phyloP scores from a whole-genome alignment of 2,329 filamentous ascomycete species.

The Pseudogymnoascus sp. region DNA sequence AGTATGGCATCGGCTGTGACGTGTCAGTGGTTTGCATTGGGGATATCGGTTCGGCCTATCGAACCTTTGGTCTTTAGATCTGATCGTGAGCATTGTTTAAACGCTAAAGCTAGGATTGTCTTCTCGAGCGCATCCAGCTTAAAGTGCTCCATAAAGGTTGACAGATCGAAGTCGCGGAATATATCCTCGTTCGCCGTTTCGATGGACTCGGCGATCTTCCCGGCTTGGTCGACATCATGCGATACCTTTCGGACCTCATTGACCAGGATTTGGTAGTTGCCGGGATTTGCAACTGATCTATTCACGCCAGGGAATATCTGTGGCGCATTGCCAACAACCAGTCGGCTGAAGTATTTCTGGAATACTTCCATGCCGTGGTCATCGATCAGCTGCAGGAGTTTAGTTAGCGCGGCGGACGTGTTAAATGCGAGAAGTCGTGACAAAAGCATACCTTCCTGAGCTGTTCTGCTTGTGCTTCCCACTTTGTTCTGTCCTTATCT shows the following conservation, averaged over 20 bases:
- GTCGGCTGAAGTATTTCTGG: slow-evolving; percentile 86
- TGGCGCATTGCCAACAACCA: slow-evolving; percentile 82
- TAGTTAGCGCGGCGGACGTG: slow-evolving; percentile 2
- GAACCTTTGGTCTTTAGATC: slow-evolving; percentile 86
- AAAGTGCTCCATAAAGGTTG: slow-evolving; percentile 92
- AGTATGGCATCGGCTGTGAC: slow-evolving; percentile 76
- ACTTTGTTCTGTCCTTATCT: slow-evolving; percentile 82
- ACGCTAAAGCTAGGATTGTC: slow-evolving; percentile 78
- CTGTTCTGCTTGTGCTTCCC: slow-evolving; percentile 84
- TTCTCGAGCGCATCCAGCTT: slow-evolving; percentile 83
- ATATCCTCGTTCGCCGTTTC: slow-evolving; percentile 86
- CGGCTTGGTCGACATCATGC: slow-evolving; percentile 70
- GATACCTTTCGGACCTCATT: slow-evolving; percentile 81
- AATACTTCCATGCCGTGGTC: slow-evolving; percentile 99
- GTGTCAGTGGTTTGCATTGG: slow-evolving; percentile 12
- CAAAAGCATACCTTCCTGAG: slow-evolving; percentile 66
- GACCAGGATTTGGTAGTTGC: slow-evolving; percentile 74
- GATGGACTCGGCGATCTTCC: slow-evolving; percentile 87
- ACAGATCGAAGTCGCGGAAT: slow-evolving; percentile 93
- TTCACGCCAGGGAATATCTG: slow-evolving; percentile 80
- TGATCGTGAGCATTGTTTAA: slow-evolving; percentile 69
- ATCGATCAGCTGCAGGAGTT: slow-evolving; percentile 67
- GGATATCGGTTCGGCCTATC: slow-evolving; percentile 14
- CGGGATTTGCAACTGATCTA: slow-evolving; percentile 63
- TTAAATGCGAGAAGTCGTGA: slow-evolving; percentile 11